These are phyloP conservation scores for Podaxis pistillaris DNA, from an alignment of 768 basidiomycete species.

Conservation along the genomic window DNA sequence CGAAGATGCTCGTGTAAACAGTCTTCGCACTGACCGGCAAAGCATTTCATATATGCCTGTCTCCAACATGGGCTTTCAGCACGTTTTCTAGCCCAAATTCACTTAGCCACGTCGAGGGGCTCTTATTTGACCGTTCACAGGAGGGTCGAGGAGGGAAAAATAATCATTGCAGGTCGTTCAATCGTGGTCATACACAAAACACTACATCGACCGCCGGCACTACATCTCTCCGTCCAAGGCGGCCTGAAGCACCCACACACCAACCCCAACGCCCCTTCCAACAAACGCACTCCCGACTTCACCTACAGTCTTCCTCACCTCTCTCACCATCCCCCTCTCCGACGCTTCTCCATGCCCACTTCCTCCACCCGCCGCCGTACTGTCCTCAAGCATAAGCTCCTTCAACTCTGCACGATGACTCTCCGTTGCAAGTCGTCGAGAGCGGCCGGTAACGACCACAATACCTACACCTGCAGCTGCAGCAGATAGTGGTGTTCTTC, in stretches of 20 bases:
- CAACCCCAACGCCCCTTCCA: conserved; percentile 53
- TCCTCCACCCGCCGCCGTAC: conserved; percentile 39
- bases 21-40: no score
- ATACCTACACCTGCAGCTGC: conserved; percentile 24
- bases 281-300: conserved; percentile 81
- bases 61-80: no score
- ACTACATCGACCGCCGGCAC: neutral
- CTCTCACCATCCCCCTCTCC: conserved; percentile 37
- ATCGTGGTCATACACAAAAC: neutral
- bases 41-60: no score
- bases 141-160: neutral
- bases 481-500: neutral
- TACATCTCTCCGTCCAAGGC: conserved; percentile 18
- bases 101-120: no score
- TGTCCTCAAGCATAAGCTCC: conserved; percentile 59
- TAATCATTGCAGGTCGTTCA: neutral
- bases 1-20: no score
- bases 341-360: conserved; percentile 40
- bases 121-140: neutral
- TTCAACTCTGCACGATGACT: conserved; percentile 45
- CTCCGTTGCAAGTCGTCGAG: conserved; percentile 69
- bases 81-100: no score
- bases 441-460: conserved; percentile 71
- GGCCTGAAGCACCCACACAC: conserved; percentile 70
- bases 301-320: conserved; percentile 81